Conservation (phyloP, 352 stramenopile genomes). For the Phytophthora colocasiae region DNA sequence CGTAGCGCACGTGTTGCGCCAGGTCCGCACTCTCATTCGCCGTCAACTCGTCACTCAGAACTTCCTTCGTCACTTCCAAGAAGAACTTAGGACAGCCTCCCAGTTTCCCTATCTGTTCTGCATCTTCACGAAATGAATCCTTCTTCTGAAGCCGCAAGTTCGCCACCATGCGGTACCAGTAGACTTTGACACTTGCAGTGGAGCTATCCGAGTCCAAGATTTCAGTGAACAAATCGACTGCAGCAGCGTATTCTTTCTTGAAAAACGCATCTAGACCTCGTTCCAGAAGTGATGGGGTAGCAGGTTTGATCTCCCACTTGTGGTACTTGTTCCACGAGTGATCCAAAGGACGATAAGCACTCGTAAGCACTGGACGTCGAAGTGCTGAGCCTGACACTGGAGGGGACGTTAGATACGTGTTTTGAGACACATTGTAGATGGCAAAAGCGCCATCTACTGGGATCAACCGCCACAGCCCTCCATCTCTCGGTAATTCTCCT, state of each 20-base stretch:
- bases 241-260: constrained; percentile 22
- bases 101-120: constrained; percentile 11
- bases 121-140: constrained; percentile 23
- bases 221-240: constrained; percentile 18
- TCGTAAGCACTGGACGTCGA: constrained; percentile 20
- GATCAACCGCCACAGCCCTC: constrained; percentile 25
- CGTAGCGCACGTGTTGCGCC: constrained; percentile 9
- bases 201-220: constrained; percentile 18
- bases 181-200: constrained; percentile 20
- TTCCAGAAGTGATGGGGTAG: constrained; percentile 20
- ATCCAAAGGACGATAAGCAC: constrained; percentile 27
- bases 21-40: constrained; percentile 13
- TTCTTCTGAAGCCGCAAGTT: constrained; percentile 30
- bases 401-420: constrained; percentile 25
- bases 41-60: constrained; percentile 10
- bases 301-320: constrained; percentile 26
- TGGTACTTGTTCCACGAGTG: constrained; percentile 28
- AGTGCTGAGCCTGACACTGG: constrained; percentile 17
- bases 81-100: constrained; percentile 28
- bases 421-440: constrained; percentile 27
- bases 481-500: constrained; percentile 21
- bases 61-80: constrained; percentile 23
- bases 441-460: constrained; percentile 22
- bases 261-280: constrained; percentile 24
- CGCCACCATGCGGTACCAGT: constrained; percentile 34